Conservation (phyloP, 176 grass and related monocot species). For the Triticum timopheevii region DNA sequence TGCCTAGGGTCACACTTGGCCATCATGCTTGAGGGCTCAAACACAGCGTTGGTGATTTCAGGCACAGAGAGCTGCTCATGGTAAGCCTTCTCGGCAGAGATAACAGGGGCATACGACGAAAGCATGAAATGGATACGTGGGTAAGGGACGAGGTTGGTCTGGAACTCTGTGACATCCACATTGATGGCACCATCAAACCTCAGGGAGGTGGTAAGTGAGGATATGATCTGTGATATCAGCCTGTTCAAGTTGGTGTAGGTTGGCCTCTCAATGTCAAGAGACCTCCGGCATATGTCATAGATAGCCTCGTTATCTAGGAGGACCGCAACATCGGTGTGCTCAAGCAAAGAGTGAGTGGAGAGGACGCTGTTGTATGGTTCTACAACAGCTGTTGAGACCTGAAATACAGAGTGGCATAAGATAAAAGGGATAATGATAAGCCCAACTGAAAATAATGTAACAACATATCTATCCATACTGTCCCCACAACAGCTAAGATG, state of each 20-base stretch:
- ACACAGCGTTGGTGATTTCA: conserved; percentile 98
- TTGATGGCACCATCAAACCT: conserved; percentile 98
- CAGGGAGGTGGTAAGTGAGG: conserved; percentile 88
- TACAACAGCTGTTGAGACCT: conserved; percentile 98
- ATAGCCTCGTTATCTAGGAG: conserved; percentile 92
- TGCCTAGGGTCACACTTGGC: conserved; percentile 98
- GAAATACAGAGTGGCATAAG: conserved; percentile 40
- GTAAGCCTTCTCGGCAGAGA: conserved; percentile 98
- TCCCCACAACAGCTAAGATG: conserved; percentile 48
- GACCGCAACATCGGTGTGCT: conserved; percentile 90
- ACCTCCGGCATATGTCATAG: conserved; percentile 95
- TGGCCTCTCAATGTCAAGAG: conserved; percentile 93
- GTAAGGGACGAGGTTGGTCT: conserved; percentile 96
- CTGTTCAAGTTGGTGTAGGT: conserved; percentile 97
- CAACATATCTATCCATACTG: conserved; percentile 9
- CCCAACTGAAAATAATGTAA: conserved; percentile 7
- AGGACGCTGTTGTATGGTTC: conserved; percentile 99
- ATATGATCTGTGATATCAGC: conserved; percentile 96
- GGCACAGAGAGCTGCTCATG: conserved; percentile 96
- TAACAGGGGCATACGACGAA: conserved; percentile 92
- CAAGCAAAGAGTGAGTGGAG: conserved; percentile 95
- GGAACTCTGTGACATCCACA: conserved; percentile 92
- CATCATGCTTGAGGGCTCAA: conserved; percentile 99
- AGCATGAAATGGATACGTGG: conserved; percentile 99
- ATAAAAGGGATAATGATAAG: conserved; percentile 11